Base-by-base conservation (phyloP, 2,329 filamentous ascomycete genomes). In the Colletotrichum graminicola region DNA sequence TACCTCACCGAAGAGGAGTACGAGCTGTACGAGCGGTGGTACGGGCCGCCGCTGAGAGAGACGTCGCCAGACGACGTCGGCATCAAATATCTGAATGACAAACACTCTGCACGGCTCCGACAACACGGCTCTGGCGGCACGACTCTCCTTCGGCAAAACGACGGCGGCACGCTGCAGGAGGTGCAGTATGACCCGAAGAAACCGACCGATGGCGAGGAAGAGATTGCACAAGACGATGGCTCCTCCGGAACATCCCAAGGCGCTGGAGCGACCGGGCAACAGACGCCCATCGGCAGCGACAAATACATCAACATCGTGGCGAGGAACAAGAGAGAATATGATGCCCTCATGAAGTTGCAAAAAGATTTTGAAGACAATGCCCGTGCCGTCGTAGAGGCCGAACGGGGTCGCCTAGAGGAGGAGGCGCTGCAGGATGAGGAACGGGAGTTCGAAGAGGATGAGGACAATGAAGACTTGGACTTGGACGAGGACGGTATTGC, bases 11-110 rank as follows among this genome's bases (percentile, higher is more conserved):
- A 87, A 1, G 88, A 92, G 64, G 94, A 97, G 79, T 91, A 92
- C 76, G 84, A 83, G 59, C 83, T 97, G 0, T 97, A 97, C 80
- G 90, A 92, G 77, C 87, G 94, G 74, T 82, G 97, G 21, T 98
- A 96, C 79, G 95, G 95, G 1, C 85, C 91, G 43, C 94, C 94
- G 2, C 79, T 93, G 73, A 86, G 90, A 52, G 86, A 88, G 63
- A 91, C 89, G 2, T 80, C 77, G 10, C 85, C 88, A 1, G 90
- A 91, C 68, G 89, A 92, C 79, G 85, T 90, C 5, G 89, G 82
- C 34, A 86, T 83, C 72, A 81, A 84, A 1, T 72, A 82, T 69
- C 1, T 71, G 23, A 72, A 64, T 10, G 66, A 73, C 36, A 29
- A 49, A 2, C 21, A 34, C 5, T 60, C 68, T 8, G 52, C 64